phyloP scores from a whole-genome alignment of 208 protist species.

The Histomonas meleagridis region DNA sequence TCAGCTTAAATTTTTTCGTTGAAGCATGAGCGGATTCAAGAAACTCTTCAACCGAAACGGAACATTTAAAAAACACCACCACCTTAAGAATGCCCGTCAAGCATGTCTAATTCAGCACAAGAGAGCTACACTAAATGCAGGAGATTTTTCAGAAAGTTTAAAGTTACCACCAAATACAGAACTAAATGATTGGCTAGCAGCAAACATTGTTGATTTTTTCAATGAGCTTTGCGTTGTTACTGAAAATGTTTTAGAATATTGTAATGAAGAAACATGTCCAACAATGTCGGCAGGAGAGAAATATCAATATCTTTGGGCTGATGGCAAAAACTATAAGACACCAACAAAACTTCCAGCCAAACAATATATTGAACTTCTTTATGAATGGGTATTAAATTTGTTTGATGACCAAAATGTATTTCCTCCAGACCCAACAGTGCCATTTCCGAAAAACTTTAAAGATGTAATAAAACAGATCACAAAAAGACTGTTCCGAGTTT shows the following conservation, averaged over 20 bases:
- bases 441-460: conserved; percentile 60
- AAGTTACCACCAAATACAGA: conserved; percentile 64
- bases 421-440: conserved; percentile 65
- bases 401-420: conserved; percentile 88
- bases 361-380: conserved; percentile 85
- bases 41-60: too few species aligned
- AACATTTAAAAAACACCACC: too few species aligned
- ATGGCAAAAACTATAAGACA: conserved; percentile 79
- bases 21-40: too few species aligned
- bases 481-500: conserved; percentile 85
- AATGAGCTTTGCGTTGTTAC: conserved; percentile 96
- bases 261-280: conserved; percentile 76
- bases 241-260: conserved; percentile 86
- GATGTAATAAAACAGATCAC: conserved; percentile 77
- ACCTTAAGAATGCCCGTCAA: too few species aligned
- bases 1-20: too few species aligned
- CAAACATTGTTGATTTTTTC: conserved; percentile 92
- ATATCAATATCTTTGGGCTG: conserved; percentile 66
- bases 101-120: too few species aligned
- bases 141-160: conserved; percentile 43
- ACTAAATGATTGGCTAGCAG: conserved; percentile 84
- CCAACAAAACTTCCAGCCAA: conserved; percentile 78
- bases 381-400: conserved; percentile 86
- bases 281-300: conserved; percentile 66
- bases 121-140: not conserved